Conservation (phyloP, 768 basidiomycete genomes). For the Suillus ampliporus region DNA sequence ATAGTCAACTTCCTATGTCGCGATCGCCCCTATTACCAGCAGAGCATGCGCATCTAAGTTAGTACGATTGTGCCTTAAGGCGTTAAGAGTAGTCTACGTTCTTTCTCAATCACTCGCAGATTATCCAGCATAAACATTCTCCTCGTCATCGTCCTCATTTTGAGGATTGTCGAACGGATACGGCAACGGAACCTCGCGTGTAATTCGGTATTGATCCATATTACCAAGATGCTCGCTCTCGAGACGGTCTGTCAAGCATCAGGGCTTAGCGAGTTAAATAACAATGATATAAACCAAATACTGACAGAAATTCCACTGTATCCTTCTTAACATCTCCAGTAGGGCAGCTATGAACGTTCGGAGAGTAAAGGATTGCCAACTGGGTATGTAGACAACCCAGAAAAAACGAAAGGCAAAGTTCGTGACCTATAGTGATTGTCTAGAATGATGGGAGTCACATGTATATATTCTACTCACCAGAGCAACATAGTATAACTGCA, state of each 20-base stretch:
- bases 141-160: conserved; percentile 52
- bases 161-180: conserved; percentile 59
- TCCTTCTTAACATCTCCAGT: conserved; percentile 79
- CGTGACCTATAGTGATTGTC: conserved; percentile 51
- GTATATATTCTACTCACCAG: conserved; percentile 52
- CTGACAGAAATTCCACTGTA: conserved; percentile 94
- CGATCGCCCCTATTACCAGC: not conserved
- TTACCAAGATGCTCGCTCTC: conserved; percentile 95
- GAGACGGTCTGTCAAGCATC: conserved; percentile 59
- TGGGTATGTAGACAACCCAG: conserved; percentile 82
- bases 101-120: not conserved
- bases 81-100: not conserved
- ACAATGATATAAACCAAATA: conserved; percentile 11
- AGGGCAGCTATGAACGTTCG: conserved; percentile 71
- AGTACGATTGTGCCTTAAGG: not conserved
- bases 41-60: not conserved
- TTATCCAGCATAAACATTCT: conserved; percentile 32
- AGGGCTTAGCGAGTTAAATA: not conserved
- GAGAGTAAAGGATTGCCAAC: conserved; percentile 51
- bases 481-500: conserved; percentile 77
- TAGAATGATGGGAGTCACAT: not conserved
- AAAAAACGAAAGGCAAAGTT: conserved; percentile 80
- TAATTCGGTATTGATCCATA: conserved; percentile 90
- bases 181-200: conserved; percentile 83
- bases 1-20: not conserved